phyloP scores from a whole-genome alignment of 306 rosid species.

The Cucurbita pepo region DNA sequence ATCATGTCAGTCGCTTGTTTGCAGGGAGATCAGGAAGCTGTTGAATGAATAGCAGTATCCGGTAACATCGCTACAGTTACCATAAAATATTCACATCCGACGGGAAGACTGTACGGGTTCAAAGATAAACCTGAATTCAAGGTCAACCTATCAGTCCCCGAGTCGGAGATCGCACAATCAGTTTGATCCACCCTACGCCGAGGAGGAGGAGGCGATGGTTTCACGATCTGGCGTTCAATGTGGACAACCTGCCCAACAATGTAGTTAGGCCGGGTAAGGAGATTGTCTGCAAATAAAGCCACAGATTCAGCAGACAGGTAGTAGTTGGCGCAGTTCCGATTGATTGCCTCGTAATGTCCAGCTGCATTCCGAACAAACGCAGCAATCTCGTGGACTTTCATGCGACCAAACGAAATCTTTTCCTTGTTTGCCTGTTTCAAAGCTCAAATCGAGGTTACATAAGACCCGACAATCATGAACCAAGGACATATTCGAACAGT shows the following conservation, averaged over 20 bases:
- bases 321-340: slow-evolving; percentile 62
- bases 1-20: slow-evolving; percentile 63
- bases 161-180: slow-evolving; percentile 26
- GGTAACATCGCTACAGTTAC: slow-evolving; percentile 99
- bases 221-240: slow-evolving; percentile 71
- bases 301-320: slow-evolving; percentile 80
- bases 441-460: slow-evolving; percentile 1
- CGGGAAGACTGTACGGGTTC: slow-evolving; percentile 83
- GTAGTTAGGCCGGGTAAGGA: slow-evolving; percentile 64
- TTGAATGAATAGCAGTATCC: slow-evolving; percentile 71
- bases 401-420: slow-evolving; percentile 68
- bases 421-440: slow-evolving; percentile 83
- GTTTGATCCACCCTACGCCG: slow-evolving; percentile 21
- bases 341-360: slow-evolving; percentile 85
- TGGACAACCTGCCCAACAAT: slow-evolving; percentile 99
- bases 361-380: slow-evolving; percentile 67
- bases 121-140: slow-evolving; percentile 84
- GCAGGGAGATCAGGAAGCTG: slow-evolving; percentile 91
- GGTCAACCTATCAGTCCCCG: slow-evolving; percentile 54
- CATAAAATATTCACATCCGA: slow-evolving; percentile 88
- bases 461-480: not conserved
- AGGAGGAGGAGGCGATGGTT: slow-evolving; percentile 18
- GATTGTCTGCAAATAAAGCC: slow-evolving; percentile 71
- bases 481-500: no score
- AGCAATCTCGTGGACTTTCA: slow-evolving; percentile 87